Evolutionary conservation across 495 filamentous ascomycete species (phyloP), one percentile per base, ranked within the genome.

Genomic region (Penicillium salamii): DNA sequence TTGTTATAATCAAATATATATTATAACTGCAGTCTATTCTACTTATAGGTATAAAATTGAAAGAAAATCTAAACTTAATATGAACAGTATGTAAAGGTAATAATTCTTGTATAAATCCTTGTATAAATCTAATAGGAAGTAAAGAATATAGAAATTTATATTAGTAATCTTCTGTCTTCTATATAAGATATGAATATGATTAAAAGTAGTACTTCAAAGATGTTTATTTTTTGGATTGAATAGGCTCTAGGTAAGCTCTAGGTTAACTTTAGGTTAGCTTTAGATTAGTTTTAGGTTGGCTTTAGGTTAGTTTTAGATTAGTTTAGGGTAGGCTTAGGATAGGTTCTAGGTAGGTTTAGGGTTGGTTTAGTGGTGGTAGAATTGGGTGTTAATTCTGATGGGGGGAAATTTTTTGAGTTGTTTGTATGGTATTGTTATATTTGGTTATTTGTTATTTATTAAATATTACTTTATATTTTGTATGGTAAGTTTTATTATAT

Each of bases 401-500:
- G 59, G 62, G 13, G 40, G 26, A 21, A 52, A 46, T 42, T 47
- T 26, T 45, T 12, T 19, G 5, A 28, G 32, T 52, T 23, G 23
- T 34, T 21, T 34, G 40, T 32, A 44, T 28, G 15, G 40, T 42
- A 42, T 42, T 42, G 24, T 42, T 24, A 42, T 14, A 19, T 7
- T 42, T 42, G 14, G 40, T 42, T 31, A 42, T 42, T n/a, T 20
- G 6, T 42, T 19, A 42, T 24, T 13, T 24, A 24, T 6, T 24
- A 42, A n/a, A 13, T 8, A 42, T 19, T 14, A 24, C 14, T n/a
- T 14, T 42, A 20, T 42, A 15, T 42, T 42, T 42, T 42, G 40
- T 31, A 42, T 42, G 26, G 40, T 42, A 42, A 42, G 18, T 18
- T 31, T 0, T 1, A 19, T 15, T 8, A 42, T 42, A 42, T 24